phyloP scores from a whole-genome alignment of 2,329 filamentous ascomycete genomes.

The Alternaria sp. region DNA sequence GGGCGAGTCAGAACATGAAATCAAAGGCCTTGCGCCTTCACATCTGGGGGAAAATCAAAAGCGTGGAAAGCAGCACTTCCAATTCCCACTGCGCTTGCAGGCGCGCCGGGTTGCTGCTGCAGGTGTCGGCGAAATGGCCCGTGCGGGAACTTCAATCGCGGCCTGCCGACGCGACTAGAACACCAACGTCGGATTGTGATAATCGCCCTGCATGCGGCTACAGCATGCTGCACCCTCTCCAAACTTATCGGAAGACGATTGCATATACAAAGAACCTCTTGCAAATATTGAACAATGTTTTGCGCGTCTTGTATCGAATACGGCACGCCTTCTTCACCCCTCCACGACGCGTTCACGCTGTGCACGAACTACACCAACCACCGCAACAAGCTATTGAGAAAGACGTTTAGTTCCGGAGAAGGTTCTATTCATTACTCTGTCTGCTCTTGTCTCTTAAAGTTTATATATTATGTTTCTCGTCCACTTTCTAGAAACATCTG shows the following conservation, averaged over 20 bases:
- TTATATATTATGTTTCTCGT: neutral
- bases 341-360: neutral
- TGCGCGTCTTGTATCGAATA: neutral
- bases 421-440: neutral
- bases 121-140: neutral
- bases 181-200: neutral
- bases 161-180: constrained; percentile 8
- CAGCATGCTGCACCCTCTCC: neutral
- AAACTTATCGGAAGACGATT: neutral
- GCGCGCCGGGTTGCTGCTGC: constrained; percentile 3
- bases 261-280: neutral
- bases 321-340: neutral
- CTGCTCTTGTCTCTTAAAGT: no score
- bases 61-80: constrained; percentile 28
- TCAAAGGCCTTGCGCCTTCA: constrained; percentile 20
- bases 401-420: neutral
- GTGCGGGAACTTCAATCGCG: constrained; percentile 15
- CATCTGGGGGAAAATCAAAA: constrained; percentile 24
- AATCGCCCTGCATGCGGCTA: neutral
- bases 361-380: neutral
- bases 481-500: fast-evolving
- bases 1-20: constrained; percentile 27
- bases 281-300: neutral
- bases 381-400: neutral
- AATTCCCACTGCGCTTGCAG: neutral